These are phyloP conservation scores for Casaregolazyma lundiana DNA, from an alignment of 1,139 yeast species.

Conservation along the genomic window DNA sequence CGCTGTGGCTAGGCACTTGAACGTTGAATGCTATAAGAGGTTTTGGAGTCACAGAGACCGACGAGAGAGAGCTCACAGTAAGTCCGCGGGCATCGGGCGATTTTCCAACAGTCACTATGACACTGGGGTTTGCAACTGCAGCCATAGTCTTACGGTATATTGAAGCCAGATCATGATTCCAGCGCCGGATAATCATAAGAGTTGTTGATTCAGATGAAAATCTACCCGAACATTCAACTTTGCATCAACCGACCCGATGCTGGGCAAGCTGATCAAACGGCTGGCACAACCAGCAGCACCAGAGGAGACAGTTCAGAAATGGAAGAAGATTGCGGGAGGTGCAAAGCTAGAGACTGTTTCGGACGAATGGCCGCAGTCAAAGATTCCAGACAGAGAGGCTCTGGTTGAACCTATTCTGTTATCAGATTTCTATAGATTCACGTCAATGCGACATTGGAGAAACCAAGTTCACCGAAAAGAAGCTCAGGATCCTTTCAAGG, in stretches of 20 bases:
- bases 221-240: neutral
- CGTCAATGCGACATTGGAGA: slow-evolving; percentile 18
- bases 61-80: slow-evolving; percentile 77
- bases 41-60: slow-evolving; percentile 66
- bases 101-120: slow-evolving; percentile 25
- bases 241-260: neutral
- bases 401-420: slow-evolving; percentile 18
- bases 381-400: slow-evolving; percentile 13
- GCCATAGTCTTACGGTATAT: slow-evolving; percentile 22
- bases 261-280: slow-evolving; percentile 3
- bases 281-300: slow-evolving; percentile 1
- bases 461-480: neutral
- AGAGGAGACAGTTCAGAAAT: slow-evolving; percentile 1
- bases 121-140: slow-evolving; percentile 26
- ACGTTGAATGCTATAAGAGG: slow-evolving; percentile 78
- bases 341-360: neutral
- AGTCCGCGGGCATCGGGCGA: slow-evolving; percentile 44
- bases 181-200: slow-evolving; percentile 9
- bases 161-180: slow-evolving; percentile 6
- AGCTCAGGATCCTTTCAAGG: slow-evolving; percentile 11
- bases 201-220: neutral
- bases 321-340: neutral
- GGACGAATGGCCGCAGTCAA: slow-evolving; percentile 4
- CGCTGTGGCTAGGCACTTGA: slow-evolving; percentile 77
- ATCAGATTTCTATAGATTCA: slow-evolving; percentile 23